Evolutionary conservation across 1,284 basidiomycete genomes (phyloP).

Genomic region (Rhodotorula sp.): DNA sequence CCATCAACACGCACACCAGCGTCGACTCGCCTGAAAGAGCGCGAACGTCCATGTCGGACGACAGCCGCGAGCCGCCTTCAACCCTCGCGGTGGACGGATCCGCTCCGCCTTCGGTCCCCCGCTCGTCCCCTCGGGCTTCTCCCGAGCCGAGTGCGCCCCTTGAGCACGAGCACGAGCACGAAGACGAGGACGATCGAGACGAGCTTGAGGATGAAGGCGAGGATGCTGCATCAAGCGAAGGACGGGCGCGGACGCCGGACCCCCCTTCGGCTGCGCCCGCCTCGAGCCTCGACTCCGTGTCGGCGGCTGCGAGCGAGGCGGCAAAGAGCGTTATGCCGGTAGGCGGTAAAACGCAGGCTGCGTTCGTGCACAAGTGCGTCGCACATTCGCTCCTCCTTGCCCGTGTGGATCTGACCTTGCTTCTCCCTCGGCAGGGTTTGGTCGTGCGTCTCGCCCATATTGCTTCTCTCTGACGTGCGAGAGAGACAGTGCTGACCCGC

Average conservation of each 20-base stretch:
- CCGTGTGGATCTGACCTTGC: background rate
- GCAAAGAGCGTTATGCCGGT: background rate
- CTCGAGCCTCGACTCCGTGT: background rate
- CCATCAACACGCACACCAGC: too few species aligned
- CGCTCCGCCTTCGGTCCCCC: too few species aligned
- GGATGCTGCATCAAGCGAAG: conserved; percentile 10
- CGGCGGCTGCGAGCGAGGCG: background rate
- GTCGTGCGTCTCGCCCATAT: conserved; percentile 7
- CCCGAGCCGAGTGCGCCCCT: too few species aligned
- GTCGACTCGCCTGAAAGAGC: too few species aligned
- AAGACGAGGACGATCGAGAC: conserved; percentile 9
- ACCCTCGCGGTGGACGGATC: too few species aligned
- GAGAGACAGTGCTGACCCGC: too few species aligned
- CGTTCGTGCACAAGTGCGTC: conserved; percentile 23
- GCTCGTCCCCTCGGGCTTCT: too few species aligned
- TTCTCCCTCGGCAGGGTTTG: background rate
- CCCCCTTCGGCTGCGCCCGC: background rate
- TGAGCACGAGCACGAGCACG: background rate
- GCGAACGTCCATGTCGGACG: too few species aligned
- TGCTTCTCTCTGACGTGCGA: background rate
- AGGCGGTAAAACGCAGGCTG: conserved; percentile 20
- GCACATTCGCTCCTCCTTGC: too few species aligned
- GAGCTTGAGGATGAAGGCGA: conserved; percentile 23
- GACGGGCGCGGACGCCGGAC: background rate
- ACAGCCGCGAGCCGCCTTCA: too few species aligned